These are phyloP conservation scores for Heracleum sosnowskyi DNA, from an alignment of 129 eudicot genomes.

Conservation along the genomic window DNA sequence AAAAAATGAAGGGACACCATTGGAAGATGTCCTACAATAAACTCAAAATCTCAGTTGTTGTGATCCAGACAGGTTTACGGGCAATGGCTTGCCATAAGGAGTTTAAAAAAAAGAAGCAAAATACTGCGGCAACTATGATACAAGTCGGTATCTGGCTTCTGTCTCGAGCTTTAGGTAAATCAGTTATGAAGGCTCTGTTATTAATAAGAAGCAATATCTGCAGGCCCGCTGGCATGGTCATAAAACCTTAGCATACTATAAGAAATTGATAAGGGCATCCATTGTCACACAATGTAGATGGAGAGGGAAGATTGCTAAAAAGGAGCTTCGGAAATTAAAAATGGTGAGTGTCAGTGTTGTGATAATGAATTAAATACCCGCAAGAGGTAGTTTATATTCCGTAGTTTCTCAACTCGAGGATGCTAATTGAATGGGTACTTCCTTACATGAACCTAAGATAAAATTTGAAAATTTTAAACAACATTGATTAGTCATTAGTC, in stretches of 20 bases:
- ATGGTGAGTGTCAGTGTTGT: constrained; percentile 49
- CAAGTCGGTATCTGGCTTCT: constrained; percentile 41
- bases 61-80: constrained; percentile 67
- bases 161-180: constrained; percentile 9
- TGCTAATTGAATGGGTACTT: background rate
- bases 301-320: constrained; percentile 72
- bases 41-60: constrained; percentile 41
- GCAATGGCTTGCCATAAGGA: constrained; percentile 59
- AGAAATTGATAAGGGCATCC: constrained; percentile 61
- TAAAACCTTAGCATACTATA: constrained; percentile 46
- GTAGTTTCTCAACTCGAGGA: background rate
- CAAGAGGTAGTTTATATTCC: background rate
- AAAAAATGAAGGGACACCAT: constrained; percentile 41
- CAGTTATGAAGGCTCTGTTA: constrained; percentile 9
- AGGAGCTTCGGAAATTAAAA: constrained; percentile 78
- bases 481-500: background rate
- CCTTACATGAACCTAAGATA: background rate
- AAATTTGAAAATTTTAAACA: background rate
- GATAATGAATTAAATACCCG: background rate
- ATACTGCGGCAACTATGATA: constrained; percentile 59
- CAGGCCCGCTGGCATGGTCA: constrained; percentile 90
- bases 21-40: constrained; percentile 39
- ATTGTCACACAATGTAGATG: constrained; percentile 84
- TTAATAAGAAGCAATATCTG: constrained; percentile 15
- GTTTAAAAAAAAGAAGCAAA: constrained; percentile 52